phyloP scores from a whole-genome alignment of 768 basidiomycete species.

The Mycena haematopus region DNA sequence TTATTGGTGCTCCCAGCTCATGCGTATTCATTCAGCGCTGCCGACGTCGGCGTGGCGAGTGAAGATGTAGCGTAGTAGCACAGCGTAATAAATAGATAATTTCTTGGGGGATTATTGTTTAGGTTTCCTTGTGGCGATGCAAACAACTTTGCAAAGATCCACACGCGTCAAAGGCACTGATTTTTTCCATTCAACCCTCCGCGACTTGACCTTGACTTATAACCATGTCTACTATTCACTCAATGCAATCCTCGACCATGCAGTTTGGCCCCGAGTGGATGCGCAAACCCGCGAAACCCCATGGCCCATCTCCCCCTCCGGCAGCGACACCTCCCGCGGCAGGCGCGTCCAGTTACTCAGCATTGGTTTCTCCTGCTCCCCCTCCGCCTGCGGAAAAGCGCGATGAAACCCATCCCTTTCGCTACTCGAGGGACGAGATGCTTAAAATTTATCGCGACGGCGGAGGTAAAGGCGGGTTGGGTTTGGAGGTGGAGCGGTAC shows the following conservation, averaged over 20 bases:
- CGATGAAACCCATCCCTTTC: constrained; percentile 79
- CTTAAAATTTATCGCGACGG: constrained; percentile 84
- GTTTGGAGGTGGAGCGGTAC: constrained; percentile 88
- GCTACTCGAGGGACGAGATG: constrained; percentile 87
- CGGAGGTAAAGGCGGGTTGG: constrained; percentile 73
- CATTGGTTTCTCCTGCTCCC: constrained; percentile 64
- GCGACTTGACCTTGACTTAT: constrained; percentile 4
- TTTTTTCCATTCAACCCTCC: constrained; percentile 16
- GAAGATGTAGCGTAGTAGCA: constrained; percentile 43
- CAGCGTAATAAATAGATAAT: constrained; percentile 1
- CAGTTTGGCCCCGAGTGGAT: constrained; percentile 95
- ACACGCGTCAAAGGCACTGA: constrained; percentile 44
- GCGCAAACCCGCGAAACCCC: constrained; percentile 75
- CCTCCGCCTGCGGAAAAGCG: constrained; percentile 58
- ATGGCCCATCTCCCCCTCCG: constrained; percentile 65
- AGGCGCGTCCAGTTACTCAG: constrained; percentile 72
- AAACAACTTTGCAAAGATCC: constrained; percentile 33
- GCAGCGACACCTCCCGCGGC: constrained; percentile 49
- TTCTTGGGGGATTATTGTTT: background rate
- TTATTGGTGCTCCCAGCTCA: constrained; percentile 13
- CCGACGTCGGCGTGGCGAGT: constrained; percentile 78
- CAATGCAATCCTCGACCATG: constrained; percentile 46
- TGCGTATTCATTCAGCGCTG: constrained; percentile 51
- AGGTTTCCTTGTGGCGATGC: background rate
- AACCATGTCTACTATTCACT: constrained; percentile 51